Percentiles rank a stretch among this genome's conserved stretches.
These are phyloP conservation scores for Postia placenta DNA, from an alignment of 768 basidiomycete species.

Conservation along the genomic window DNA sequence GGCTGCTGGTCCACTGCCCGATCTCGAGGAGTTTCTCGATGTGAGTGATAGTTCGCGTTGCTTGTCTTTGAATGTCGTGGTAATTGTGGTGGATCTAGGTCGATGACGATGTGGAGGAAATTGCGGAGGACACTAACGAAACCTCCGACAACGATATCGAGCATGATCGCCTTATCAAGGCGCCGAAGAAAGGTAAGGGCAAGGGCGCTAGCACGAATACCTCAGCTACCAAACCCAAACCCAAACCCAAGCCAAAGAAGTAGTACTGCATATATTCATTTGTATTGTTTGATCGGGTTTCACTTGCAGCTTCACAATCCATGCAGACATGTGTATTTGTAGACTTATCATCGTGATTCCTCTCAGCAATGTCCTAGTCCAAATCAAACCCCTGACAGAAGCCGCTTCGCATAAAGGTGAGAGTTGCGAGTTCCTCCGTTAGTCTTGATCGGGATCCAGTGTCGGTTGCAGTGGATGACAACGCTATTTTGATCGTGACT, in stretches of 20 bases:
- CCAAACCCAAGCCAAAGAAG: conserved; percentile 4
- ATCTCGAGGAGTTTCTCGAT: conserved; percentile 89
- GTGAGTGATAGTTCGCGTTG: conserved; percentile 35
- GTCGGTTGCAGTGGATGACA: not conserved
- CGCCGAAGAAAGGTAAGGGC: conserved; percentile 33
- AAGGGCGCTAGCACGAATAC: conserved; percentile 1
- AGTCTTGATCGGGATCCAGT: not conserved
- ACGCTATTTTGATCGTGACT: not conserved
- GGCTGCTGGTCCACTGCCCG: conserved; percentile 64
- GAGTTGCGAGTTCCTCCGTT: no score
- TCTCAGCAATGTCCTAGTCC: no score
- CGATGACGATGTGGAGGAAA: conserved; percentile 41
- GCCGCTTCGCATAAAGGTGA: no score
- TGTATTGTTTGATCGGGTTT: no score
- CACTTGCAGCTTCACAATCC: no score
- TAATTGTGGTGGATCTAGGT: conserved; percentile 9
- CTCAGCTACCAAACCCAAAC: conserved; percentile 7
- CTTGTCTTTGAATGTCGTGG: conserved; percentile 10
- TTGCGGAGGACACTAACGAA: conserved; percentile 23
- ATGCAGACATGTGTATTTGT: no score
- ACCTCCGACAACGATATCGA: conserved; percentile 39
- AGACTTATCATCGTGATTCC: no score
- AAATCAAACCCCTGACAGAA: no score
- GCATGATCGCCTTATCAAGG: conserved; percentile 57
- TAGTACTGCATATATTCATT: not conserved